Evolutionary conservation across 208 protist genomes (phyloP).

Genomic region (Leishmania gerbilli): DNA sequence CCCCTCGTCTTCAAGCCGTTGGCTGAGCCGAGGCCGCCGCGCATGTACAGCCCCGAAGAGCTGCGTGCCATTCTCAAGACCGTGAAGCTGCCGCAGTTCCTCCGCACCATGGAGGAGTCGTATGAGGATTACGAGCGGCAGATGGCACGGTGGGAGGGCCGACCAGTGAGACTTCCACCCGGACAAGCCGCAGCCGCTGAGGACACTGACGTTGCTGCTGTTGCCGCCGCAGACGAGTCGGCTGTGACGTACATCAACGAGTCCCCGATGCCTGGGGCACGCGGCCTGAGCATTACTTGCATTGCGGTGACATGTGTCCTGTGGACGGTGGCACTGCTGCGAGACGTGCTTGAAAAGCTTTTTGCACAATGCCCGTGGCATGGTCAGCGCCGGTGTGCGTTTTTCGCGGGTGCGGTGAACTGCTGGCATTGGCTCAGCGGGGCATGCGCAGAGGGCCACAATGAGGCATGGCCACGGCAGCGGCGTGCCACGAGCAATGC

Average conservation of each 20-base stretch:
- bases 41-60: conserved; percentile 15
- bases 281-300: conserved; percentile 9
- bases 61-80: conserved; percentile 14
- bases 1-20: conserved; percentile 23
- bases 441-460: not conserved
- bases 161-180: no score
- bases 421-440: not conserved
- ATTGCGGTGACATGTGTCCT: conserved; percentile 9
- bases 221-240: not conserved
- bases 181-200: not conserved
- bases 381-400: conserved; percentile 1
- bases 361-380: conserved; percentile 10
- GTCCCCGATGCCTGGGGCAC: not conserved
- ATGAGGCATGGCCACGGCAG: not conserved
- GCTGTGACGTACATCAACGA: not conserved
- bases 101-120: conserved; percentile 26
- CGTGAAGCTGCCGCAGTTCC: conserved; percentile 25
- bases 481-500: not conserved
- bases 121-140: conserved; percentile 3
- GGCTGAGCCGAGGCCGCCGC: conserved; percentile 23
- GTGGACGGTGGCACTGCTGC: conserved; percentile 28
- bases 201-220: not conserved
- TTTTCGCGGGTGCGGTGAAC: not conserved
- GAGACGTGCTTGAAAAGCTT: conserved; percentile 23
- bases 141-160: not conserved